Base-by-base conservation (phyloP, 371 early-diverging fungal species). In the Mucor lusitanicus region DNA sequence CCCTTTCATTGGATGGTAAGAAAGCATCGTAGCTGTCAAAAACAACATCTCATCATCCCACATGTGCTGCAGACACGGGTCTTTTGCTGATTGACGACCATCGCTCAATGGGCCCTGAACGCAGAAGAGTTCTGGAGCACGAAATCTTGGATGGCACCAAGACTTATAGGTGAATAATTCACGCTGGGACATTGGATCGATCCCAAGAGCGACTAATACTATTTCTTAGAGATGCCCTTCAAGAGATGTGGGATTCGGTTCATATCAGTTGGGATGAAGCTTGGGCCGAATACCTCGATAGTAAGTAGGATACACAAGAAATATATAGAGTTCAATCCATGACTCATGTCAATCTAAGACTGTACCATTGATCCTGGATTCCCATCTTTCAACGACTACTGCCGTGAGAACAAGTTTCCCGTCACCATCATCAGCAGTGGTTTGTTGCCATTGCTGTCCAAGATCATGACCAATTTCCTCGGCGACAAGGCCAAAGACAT, bases 361-460 rank as follows among this genome's bases (percentile, higher is more conserved):
- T 74, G 77, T 61, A 58, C 48, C 11, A 68, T 78, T 28, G 89
- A 89, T 58, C 85, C 86, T 59, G 81, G 82, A 12, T 87, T 87
- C 66, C 77, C 73, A 27, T 75, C 61, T 3, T 83, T 87, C 50
- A 77, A 79, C 55, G 78, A 84, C 9, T 83, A 72, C 59, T 85
- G 87, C 58, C 71, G 71, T 62, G 72, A 74, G 44, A 69, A 78
- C 9, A 55, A 63, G 23, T 77, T 84, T 37, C 84, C 89, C 17
- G 75, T 89, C 23, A 84, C 82, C 27, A 81, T 89, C 17, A 71
- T 89, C 35, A 87, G 87, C 79, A 81, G 89, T 78, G 83, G 89
- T 62, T 57, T 85, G 28, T 59, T 69, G 23, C 80, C 84, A 15
- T 58, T 87, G 9, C 54, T 87, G 13, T 66, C 73, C 17, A 76